Evolutionary conservation across 2,329 filamentous ascomycete species (phyloP).

Genomic region (Neopestalotiopsis rosae): DNA sequence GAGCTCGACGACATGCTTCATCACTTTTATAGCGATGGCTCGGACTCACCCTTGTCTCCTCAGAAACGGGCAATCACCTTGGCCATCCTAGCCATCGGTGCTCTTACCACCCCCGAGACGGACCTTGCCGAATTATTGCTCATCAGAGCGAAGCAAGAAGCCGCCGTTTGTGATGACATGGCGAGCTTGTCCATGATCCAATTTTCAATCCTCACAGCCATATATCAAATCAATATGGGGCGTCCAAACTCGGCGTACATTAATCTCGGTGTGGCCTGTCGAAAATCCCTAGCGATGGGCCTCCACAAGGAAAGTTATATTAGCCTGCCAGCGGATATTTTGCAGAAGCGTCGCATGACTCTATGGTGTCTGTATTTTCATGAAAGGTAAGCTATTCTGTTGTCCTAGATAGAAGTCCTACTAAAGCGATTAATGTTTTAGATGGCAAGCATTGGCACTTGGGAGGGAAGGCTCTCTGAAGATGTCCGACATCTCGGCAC

Average conservation of each 20-base stretch:
- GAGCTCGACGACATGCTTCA: conserved; percentile 30
- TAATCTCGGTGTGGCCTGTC: conserved; percentile 32
- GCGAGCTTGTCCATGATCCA: conserved; percentile 39
- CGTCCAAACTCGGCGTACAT: conserved; percentile 35
- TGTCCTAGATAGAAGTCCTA: not conserved
- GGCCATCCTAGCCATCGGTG: conserved; percentile 33
- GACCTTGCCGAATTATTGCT: conserved; percentile 31
- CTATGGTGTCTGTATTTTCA: conserved; percentile 36
- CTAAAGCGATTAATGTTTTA: not conserved
- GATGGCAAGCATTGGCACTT: conserved; percentile 28
- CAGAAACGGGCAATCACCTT: conserved; percentile 29
- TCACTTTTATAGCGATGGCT: conserved; percentile 23
- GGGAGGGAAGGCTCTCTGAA: conserved; percentile 28
- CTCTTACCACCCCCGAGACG: conserved; percentile 30
- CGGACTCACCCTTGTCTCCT: conserved; percentile 23
- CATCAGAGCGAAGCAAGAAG: conserved; percentile 31
- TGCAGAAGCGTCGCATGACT: conserved; percentile 31
- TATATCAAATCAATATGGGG: conserved; percentile 35
- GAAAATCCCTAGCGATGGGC: conserved; percentile 36
- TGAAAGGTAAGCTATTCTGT: conserved; percentile 26
- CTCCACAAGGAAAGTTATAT: conserved; percentile 31
- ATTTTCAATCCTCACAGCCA: conserved; percentile 31
- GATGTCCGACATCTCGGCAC: conserved; percentile 30
- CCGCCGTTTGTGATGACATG: conserved; percentile 32
- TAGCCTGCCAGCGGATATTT: conserved; percentile 23